Evolutionary conservation across 768 basidiomycete species (phyloP).

Genomic region (Lentinula aciculospora): DNA sequence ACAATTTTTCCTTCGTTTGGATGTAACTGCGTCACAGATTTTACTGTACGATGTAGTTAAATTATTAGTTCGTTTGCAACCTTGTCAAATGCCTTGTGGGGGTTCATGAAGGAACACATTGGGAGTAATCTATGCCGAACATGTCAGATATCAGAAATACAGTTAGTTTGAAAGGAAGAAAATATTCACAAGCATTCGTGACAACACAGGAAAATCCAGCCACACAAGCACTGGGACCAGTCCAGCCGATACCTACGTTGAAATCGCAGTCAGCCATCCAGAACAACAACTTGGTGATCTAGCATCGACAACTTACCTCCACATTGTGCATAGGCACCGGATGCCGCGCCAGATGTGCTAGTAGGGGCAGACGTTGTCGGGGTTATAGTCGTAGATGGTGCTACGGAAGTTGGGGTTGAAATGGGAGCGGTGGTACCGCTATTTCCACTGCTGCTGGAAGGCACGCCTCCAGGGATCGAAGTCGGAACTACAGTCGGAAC

Average conservation of each 20-base stretch:
- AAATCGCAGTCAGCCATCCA: background rate
- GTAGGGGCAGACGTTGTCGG: background rate
- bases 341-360: background rate
- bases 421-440: background rate
- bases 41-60: too few relatives aligned
- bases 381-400: background rate
- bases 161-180: background rate
- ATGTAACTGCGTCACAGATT: too few relatives aligned
- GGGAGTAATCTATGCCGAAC: background rate
- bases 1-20: too few relatives aligned
- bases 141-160: background rate
- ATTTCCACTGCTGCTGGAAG: background rate
- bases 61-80: too few relatives aligned
- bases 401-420: background rate
- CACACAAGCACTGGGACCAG: background rate
- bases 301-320: background rate
- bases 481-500: constrained; percentile 30
- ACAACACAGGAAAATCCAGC: constrained; percentile 1
- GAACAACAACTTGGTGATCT: constrained; percentile 8
- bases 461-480: background rate
- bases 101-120: background rate
- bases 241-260: constrained; percentile 4
- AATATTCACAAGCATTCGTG: constrained; percentile 10
- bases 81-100: too few relatives aligned
- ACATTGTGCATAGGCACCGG: background rate